Conservation (phyloP, 2,329 filamentous ascomycete genomes). For the Endoconidiophora laricicola region DNA sequence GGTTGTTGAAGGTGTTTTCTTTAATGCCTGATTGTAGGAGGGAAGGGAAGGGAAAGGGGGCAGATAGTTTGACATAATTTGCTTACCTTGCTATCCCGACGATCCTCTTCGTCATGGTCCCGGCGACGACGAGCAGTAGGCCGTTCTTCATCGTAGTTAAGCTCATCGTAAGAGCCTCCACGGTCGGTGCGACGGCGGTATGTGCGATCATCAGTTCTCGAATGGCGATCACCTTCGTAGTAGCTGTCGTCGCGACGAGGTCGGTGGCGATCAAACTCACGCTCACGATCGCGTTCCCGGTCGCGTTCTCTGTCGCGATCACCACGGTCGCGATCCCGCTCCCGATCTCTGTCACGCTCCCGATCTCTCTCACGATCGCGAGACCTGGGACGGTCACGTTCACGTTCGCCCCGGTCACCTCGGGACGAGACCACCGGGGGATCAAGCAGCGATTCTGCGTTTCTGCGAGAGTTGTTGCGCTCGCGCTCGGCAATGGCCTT, state of each 20-base stretch:
- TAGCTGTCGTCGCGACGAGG: conserved; percentile 45
- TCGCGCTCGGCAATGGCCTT: conserved; percentile 90
- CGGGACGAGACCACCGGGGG: background rate
- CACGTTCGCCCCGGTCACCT: conserved; percentile 24
- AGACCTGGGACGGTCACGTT: conserved; percentile 21
- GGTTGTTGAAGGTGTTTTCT: background rate
- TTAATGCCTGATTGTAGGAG: background rate
- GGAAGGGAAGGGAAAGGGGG: too few relatives aligned
- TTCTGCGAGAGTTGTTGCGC: conserved; percentile 48
- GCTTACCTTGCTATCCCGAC: conserved; percentile 49
- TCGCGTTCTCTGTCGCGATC: conserved; percentile 29
- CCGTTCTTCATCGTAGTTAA: conserved; percentile 73
- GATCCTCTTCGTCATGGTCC: conserved; percentile 60
- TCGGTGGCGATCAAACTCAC: conserved; percentile 29
- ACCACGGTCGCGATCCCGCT: conserved; percentile 39
- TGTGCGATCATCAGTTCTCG: conserved; percentile 72
- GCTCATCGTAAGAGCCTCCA: conserved; percentile 63
- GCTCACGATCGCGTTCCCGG: conserved; percentile 23
- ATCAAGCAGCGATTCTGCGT: conserved; percentile 12
- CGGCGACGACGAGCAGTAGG: conserved; percentile 52
- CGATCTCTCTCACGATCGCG: conserved; percentile 5
- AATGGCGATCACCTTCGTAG: conserved; percentile 75
- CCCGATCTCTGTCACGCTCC: conserved; percentile 19
- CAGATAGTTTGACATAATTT: conserved; percentile 10
- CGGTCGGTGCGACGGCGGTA: conserved; percentile 71